Conservation (phyloP, 176 grass and related monocot genomes). For the Urochloa ruziziensis region DNA sequence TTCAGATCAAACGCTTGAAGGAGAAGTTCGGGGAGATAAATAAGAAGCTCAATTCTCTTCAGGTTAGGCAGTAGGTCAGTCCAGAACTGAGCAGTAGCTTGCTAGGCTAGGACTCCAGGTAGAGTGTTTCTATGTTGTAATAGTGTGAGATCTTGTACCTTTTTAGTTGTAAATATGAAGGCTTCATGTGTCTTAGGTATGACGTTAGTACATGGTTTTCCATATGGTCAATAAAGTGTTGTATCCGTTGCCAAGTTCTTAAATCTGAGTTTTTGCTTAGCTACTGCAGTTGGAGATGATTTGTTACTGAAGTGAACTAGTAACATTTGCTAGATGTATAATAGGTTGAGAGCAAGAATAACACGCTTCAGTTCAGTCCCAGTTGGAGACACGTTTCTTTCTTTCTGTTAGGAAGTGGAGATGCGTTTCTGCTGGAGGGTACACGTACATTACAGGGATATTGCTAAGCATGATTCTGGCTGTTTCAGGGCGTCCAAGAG, state of each 20-base stretch:
- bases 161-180: conserved; percentile 14
- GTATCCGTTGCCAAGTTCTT: not conserved
- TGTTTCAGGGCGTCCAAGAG: conserved; percentile 41
- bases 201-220: not conserved
- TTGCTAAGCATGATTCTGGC: conserved; percentile 44
- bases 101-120: conserved; percentile 7
- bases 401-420: no score
- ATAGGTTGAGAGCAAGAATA: not conserved
- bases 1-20: conserved; percentile 81
- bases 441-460: conserved; percentile 23
- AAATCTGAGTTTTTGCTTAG: not conserved
- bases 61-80: conserved; percentile 24
- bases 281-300: not conserved
- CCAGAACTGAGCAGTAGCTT: conserved; percentile 19
- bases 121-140: conserved; percentile 4
- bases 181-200: not conserved
- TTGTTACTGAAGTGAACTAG: not conserved
- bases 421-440: conserved; percentile 12
- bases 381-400: no score
- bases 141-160: not conserved
- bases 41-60: conserved; percentile 60
- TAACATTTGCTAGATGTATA: not conserved
- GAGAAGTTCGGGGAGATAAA: conserved; percentile 92
- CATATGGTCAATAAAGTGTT: not conserved
- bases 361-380: not conserved